Conservation (phyloP, 345 rosid genomes). For the Gossypium ekmanianum region DNA sequence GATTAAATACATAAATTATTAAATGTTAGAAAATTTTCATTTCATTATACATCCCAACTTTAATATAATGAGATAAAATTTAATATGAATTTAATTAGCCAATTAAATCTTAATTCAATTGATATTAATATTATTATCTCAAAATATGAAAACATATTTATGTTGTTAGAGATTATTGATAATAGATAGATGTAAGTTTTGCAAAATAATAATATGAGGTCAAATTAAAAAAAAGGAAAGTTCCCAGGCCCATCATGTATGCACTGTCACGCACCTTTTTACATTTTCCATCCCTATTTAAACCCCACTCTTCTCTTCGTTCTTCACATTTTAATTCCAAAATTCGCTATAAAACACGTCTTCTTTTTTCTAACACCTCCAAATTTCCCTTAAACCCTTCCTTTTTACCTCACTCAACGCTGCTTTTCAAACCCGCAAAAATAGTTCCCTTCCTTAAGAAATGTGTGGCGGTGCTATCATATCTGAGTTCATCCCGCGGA, state of each 20-base stretch:
- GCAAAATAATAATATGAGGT: no score
- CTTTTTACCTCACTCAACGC: not conserved
- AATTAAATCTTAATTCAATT: no score
- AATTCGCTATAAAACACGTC: not conserved
- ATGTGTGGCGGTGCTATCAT: conserved; percentile 83
- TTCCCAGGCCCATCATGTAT: not conserved
- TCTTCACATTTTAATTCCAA: not conserved
- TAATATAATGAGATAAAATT: no score
- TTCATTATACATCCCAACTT: no score
- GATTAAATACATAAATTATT: no score
- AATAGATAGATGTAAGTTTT: no score
- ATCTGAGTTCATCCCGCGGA: conserved; percentile 45
- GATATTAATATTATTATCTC: no score
- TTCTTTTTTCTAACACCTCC: not conserved
- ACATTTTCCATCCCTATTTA: conserved; percentile 1
- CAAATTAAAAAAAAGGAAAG: not conserved
- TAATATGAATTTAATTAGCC: fast-evolving
- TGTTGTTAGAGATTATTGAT: no score
- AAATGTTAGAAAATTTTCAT: no score
- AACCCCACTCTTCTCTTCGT: not conserved
- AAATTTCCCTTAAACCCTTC: not conserved
- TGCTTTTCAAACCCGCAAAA: not conserved
- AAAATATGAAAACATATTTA: no score
- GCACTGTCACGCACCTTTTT: not conserved
- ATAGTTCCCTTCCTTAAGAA: not conserved